Base-by-base conservation (phyloP, 2,329 filamentous ascomycete species). In the Dothistroma pini region DNA sequence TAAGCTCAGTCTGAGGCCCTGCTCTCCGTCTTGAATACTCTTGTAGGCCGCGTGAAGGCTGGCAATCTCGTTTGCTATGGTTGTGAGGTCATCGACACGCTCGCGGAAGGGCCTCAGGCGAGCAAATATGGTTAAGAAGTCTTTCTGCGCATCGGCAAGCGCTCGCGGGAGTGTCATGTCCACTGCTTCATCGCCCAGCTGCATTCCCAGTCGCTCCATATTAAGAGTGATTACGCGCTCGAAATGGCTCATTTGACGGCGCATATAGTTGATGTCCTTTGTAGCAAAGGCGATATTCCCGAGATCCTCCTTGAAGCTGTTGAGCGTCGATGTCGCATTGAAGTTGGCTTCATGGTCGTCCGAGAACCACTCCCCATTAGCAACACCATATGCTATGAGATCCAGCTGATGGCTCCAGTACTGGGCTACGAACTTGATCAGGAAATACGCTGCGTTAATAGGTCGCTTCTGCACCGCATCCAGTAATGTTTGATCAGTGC, bases 1-100 rank as follows among this genome's bases (percentile, higher is more conserved):
- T 16, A 70, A 16, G 25, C 61, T 67, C 12, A 70, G 57, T 29
- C 65, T 58, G 25, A 70, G 31, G 6, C 63, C 60, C 32, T 65
- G 61, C 32, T 66, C 67, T 38, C 67, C 60, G 53, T 69, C 67
- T 29, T 64, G 50, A 10, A 70, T 60, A 34, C 67, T 63, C 56
- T 67, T 66, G 50, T 65, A 66, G 0, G 64, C 64, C 1, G 66
- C 61, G 4, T 63, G 63, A 5, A 69, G 58, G 29, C 62, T 65
- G 4, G 63, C 61, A 9, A 69, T 58, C 19, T 70, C 66, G 54
- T 66, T 66, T 0, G 64, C 63, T 10, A 66, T 63, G 0, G 57
- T 61, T 14, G 52, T 65, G 1, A 70, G 57, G 4, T 66, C 66
- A 35, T 66, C 64, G 6, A 66, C 63, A 1, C 67, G 64, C 19